Evolutionary conservation across 2,329 filamentous ascomycete genomes (phyloP), one percentile per base, ranked within the genome.

Genomic region (Apiospora phragmitis): DNA sequence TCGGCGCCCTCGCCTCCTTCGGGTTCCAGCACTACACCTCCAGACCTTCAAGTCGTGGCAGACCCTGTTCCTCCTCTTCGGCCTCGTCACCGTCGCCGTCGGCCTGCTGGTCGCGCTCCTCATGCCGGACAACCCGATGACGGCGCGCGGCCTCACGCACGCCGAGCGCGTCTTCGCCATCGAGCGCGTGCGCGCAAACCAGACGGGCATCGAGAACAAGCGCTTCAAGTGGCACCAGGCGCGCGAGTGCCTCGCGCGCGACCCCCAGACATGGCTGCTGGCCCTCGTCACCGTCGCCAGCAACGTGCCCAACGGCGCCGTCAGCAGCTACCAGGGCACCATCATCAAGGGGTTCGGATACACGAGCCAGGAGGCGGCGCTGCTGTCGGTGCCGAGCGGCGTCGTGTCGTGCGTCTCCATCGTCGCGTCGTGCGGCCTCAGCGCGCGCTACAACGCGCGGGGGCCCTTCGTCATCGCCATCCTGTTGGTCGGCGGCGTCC

Each of bases 41-140:
- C 74, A 78, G 38, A 70, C 79, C 1, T 79, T 88, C 67, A 80
- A 79, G 32, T 80, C 83, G 62, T 89, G 86, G 86, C 85, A 87
- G 74, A 88, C 87, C 67, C 82, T 86, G 80, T 85, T 86, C 72
- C 75, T 86, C 2, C 77, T 83, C 12, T 81, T 85, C 70, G 84
- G 85, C 0, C 74, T 84, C 0, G 74, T 77, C 70, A 76, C 75
- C 21, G 71, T 77, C 66, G 72, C 32, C 32, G 73, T 75, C 35
- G 75, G 75, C 6, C 69, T 73, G 32, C 69, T 76, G 21, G 71
- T 74, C 29, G 62, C 74, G 59, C 43, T 75, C 24, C 74, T 76
- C 69, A 70, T 77, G n/a, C 76, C 76, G 29, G 75, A 77, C 45
- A 76, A 69, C 47, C 76, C 74, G 21, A 77, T 77, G 76, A 73